phyloP scores from a whole-genome alignment of 495 filamentous ascomycete genomes.

The Usnea hakonensis region DNA sequence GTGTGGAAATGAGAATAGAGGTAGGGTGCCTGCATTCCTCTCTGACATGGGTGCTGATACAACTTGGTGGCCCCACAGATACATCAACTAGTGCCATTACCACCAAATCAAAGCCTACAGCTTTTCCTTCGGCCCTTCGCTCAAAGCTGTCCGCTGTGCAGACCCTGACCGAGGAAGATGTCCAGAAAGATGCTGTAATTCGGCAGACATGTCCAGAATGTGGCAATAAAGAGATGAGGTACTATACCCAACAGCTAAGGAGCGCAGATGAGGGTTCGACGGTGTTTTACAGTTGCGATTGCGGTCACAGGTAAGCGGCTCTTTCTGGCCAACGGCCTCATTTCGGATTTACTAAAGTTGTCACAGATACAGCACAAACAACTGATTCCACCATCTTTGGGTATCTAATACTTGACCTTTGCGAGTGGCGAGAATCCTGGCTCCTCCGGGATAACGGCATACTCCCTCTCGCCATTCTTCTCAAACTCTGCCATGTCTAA shows the following conservation, averaged over 20 bases:
- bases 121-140: slow-evolving; percentile 81
- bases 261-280: slow-evolving; percentile 94
- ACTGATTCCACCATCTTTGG: slow-evolving; percentile 31
- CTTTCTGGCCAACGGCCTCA: neutral
- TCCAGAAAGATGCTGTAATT: slow-evolving; percentile 67
- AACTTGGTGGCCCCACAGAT: slow-evolving; percentile 52
- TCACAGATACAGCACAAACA: slow-evolving; percentile 53
- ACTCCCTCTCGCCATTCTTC: slow-evolving; percentile 79
- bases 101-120: slow-evolving; percentile 75
- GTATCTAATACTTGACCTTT: slow-evolving; percentile 10
- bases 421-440: slow-evolving; percentile 17
- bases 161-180: slow-evolving; percentile 67
- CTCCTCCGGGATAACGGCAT: slow-evolving; percentile 73
- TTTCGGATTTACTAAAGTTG: neutral
- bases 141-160: slow-evolving; percentile 80
- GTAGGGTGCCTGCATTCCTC: slow-evolving; percentile 35
- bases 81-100: slow-evolving; percentile 69
- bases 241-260: slow-evolving; percentile 74
- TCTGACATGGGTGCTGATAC: neutral
- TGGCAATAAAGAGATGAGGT: slow-evolving; percentile 75
- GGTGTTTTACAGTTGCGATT: slow-evolving; percentile 79
- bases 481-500: slow-evolving; percentile 98
- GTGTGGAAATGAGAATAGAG: slow-evolving; percentile 77
- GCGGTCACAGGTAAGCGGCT: slow-evolving; percentile 68
- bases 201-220: slow-evolving; percentile 70